phyloP scores from a whole-genome alignment of 768 basidiomycete species.

The Naganishia vishniacii region DNA sequence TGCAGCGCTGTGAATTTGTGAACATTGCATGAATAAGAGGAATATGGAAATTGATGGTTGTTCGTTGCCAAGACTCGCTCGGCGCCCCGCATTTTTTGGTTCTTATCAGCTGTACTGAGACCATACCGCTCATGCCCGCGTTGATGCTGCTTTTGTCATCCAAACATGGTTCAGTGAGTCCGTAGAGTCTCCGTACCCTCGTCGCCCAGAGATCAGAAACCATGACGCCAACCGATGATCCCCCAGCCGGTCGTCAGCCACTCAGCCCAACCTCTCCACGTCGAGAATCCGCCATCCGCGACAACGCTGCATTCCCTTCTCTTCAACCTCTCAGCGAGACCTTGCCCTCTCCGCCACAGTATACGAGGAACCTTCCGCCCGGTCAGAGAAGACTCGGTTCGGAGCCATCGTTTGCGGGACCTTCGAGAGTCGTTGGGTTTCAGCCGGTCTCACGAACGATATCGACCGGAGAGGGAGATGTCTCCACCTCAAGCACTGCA shows the following conservation, averaged over 20 bases:
- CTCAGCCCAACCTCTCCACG: conserved; percentile 1
- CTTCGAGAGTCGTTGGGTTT: conserved; percentile 10
- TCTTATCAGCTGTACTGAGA: too few species aligned
- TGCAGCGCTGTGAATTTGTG: too few species aligned
- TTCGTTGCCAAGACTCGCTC: too few species aligned
- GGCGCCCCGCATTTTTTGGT: neutral
- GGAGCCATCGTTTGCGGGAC: neutral
- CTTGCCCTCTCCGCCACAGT: conserved; percentile 10
- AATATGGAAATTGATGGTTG: too few species aligned
- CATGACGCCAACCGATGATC: neutral
- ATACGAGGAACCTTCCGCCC: conserved; percentile 3
- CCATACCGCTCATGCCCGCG: too few species aligned
- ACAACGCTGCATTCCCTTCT: conserved; percentile 14
- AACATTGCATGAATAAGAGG: too few species aligned
- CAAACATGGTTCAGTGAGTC: too few species aligned
- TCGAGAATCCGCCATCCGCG: conserved; percentile 8
- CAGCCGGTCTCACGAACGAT: conserved; percentile 1
- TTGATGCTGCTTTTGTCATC: too few species aligned
- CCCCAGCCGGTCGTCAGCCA: neutral
- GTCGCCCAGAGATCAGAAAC: too few species aligned
- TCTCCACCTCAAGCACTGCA: neutral
- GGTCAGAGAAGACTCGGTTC: neutral
- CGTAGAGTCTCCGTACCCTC: too few species aligned
- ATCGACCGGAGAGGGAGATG: neutral
- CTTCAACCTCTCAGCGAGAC: neutral